phyloP scores from a whole-genome alignment of 2,329 filamentous ascomycete species.

The Fusarium equiseti region DNA sequence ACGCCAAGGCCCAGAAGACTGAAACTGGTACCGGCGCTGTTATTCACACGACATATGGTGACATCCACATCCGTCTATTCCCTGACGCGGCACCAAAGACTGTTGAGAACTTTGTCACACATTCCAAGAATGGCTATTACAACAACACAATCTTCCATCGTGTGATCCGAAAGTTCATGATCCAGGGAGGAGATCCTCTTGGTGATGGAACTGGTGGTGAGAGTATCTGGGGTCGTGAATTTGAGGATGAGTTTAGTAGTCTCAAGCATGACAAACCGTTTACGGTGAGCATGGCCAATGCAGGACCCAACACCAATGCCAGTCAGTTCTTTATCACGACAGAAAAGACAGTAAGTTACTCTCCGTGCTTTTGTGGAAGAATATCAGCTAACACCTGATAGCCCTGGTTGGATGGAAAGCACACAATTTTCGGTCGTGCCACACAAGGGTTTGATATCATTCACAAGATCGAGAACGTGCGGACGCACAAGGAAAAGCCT shows the following conservation, averaged over 20 bases:
- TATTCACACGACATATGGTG: constrained; percentile 92
- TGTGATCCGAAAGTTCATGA: constrained; percentile 99
- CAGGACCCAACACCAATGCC: constrained; percentile 93
- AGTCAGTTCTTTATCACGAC: constrained; percentile 99
- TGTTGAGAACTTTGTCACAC: constrained; percentile 97
- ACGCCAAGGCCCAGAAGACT: constrained; percentile 65
- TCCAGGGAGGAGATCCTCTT: constrained; percentile 94
- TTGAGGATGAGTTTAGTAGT: constrained; percentile 93
- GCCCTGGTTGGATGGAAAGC: constrained; percentile 95
- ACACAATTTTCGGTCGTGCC: constrained; percentile 94
- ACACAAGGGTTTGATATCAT: constrained; percentile 93
- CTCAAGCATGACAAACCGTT: constrained; percentile 96
- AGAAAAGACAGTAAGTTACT: constrained; percentile 81
- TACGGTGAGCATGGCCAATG: constrained; percentile 97
- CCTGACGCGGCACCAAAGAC: constrained; percentile 93
- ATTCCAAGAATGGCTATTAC: constrained; percentile 91
- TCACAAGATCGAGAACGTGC: constrained; percentile 92
- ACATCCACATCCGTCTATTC: constrained; percentile 93
- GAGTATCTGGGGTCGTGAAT: constrained; percentile 94
- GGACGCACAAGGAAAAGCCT: constrained; percentile 90
- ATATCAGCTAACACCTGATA: constrained; percentile 53
- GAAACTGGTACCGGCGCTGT: constrained; percentile 84
- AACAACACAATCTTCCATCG: constrained; percentile 98
- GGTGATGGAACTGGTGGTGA: constrained; percentile 90
- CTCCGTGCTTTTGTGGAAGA: background rate